Conservation (phyloP, 352 stramenopile genomes). For the Pythium sp. region DNA sequence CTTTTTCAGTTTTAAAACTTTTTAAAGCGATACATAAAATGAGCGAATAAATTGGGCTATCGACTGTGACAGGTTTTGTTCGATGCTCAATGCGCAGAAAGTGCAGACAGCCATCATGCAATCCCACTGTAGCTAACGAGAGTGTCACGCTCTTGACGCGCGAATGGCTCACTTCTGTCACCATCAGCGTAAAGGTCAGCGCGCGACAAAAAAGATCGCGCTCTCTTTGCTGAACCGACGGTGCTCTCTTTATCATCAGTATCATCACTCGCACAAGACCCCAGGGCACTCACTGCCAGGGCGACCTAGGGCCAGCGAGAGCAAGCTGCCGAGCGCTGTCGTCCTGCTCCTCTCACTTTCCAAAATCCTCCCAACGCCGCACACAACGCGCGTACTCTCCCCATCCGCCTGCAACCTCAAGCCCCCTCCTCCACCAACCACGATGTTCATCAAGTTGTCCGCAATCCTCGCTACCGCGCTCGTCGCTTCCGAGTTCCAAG, state of each 20-base stretch:
- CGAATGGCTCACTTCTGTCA: background rate
- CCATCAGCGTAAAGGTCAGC: background rate
- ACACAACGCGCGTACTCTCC: slow-evolving; percentile 1
- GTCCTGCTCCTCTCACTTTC: slow-evolving; percentile 6
- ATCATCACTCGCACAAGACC: background rate
- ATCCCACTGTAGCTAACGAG: background rate
- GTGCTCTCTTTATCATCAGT: background rate
- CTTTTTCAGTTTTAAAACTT: background rate
- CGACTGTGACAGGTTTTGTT: background rate
- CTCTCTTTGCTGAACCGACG: background rate
- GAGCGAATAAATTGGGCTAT: background rate
- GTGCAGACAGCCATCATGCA: background rate
- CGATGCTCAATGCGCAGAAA: background rate
- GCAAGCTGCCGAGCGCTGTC: background rate
- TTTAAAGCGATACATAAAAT: background rate
- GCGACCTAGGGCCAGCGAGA: background rate
- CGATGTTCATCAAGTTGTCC: background rate
- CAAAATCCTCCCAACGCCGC: slow-evolving; percentile 1
- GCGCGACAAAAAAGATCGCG: background rate
- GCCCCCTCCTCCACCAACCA: background rate
- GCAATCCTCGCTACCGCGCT: background rate
- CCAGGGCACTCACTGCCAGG: background rate
- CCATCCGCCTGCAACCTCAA: background rate
- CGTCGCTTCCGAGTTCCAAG: slow-evolving; percentile 2
- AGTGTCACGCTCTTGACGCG: background rate